Base-by-base conservation (phyloP, 352 stramenopile genomes). In the Pythium phragmiticola region DNA sequence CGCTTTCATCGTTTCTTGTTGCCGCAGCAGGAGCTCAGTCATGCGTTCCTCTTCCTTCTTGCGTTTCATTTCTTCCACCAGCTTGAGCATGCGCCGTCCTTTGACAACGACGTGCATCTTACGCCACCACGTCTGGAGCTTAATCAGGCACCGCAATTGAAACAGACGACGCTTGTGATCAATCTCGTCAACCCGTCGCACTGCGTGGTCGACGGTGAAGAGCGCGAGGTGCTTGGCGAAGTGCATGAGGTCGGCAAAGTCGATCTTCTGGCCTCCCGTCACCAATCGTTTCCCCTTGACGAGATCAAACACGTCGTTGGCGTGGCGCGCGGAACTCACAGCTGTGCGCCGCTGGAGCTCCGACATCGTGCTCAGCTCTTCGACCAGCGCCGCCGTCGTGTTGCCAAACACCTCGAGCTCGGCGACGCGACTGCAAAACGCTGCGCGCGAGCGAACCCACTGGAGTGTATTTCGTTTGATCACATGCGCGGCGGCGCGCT, bases 211-310 rank as follows among this genome's bases (percentile, higher is more conserved):
- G 1, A 91, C 75, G 0, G 82, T 74, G 43, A 84, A 89, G 30
- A 89, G 58, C 17, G 80, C 80, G 41, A 91, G 65, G 69, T 91
- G 76, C 59, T 89, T 88, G 26, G 78, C 77, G 47, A 85, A 91
- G 4, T 77, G 75, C 54, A 89, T 81, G 5, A 91, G 60, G 30
- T 89, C 76, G 13, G 60, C 68, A 43, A 91, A 87, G 8, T 71
- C 69, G 21, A 91, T 89, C 41, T 61, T 74, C 16, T 59, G 57
- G 17, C 73, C 58, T 11, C 68, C 52, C 2, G 33, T 33, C 16
- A 41, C 21, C 16, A 13, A 12, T 30, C 34, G 37, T 26, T 64
- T 65, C 7, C 60, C 66, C 39, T 73, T 79, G 26, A 79, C 63
- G 21, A 80, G 51, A 36, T 73, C 75, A 54, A 87, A 77, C 17